Evolutionary conservation across 148 eudicot species (phyloP).

Genomic region (Rhododendron griersonianum): DNA sequence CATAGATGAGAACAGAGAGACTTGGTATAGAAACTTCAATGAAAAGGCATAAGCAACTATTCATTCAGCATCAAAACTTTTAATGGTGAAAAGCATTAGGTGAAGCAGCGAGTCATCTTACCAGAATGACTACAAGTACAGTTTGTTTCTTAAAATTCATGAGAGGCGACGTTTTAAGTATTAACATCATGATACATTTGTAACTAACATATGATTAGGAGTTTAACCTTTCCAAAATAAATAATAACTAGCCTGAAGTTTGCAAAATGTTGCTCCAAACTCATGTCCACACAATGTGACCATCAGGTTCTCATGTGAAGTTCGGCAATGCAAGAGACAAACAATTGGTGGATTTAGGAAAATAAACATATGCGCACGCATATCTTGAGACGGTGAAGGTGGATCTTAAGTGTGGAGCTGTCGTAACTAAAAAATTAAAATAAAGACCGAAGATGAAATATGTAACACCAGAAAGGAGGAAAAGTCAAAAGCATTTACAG

Average conservation of each 20-base stretch:
- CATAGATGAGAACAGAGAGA: background rate
- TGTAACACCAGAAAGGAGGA: background rate
- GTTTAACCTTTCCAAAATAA: too few relatives aligned
- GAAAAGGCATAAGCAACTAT: background rate
- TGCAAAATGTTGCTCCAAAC: too few relatives aligned
- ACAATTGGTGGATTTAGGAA: background rate
- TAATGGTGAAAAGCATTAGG: background rate
- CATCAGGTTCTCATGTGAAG: background rate
- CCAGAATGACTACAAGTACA: background rate
- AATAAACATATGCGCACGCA: background rate
- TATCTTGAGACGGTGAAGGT: background rate
- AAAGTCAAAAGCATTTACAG: constrained; percentile 35
- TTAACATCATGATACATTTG: background rate
- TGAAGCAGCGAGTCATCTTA: background rate
- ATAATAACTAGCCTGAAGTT: too few relatives aligned
- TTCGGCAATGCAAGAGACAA: background rate
- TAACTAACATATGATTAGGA: background rate
- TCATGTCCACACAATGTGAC: background rate
- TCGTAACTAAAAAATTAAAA: background rate
- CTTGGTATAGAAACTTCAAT: background rate
- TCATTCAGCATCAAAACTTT: background rate
- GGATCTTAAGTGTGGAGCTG: background rate
- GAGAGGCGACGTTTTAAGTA: background rate
- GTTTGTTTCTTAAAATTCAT: background rate
- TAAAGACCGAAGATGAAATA: background rate